Evolutionary conservation across 441 rosid genomes (phyloP).

Genomic region (Adansonia gregorii): DNA sequence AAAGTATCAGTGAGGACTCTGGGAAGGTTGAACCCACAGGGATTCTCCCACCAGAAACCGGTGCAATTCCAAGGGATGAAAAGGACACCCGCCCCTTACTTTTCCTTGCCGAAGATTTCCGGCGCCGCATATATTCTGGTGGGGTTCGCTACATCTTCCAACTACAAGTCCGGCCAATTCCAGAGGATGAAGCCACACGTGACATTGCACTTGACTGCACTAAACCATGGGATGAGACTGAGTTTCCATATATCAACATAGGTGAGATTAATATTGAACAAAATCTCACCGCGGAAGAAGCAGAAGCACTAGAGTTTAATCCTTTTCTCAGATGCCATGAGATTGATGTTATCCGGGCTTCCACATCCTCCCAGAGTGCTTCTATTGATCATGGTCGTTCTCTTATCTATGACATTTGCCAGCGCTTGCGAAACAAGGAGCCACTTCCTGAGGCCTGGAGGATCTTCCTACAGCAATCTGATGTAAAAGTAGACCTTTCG

Average conservation of each 20-base stretch:
- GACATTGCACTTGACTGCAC: slow-evolving; percentile 65
- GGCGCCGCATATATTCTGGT: slow-evolving; percentile 43
- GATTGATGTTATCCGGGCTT: slow-evolving; percentile 61
- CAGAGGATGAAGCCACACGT: slow-evolving; percentile 44
- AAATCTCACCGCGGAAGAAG: slow-evolving; percentile 52
- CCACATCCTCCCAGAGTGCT: slow-evolving; percentile 61
- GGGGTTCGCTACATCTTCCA: slow-evolving; percentile 65
- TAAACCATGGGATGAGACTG: slow-evolving; percentile 62
- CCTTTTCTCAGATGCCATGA: slow-evolving; percentile 55
- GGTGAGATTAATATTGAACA: slow-evolving; percentile 58
- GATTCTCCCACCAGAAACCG: slow-evolving; percentile 84
- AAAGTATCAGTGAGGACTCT: slow-evolving; percentile 50
- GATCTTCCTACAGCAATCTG: slow-evolving; percentile 64
- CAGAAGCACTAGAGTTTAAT: slow-evolving; percentile 60
- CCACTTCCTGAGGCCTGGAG: slow-evolving; percentile 73
- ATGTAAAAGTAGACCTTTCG: slow-evolving; percentile 65
- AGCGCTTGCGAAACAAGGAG: slow-evolving; percentile 55
- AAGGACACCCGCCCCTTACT: slow-evolving; percentile 62
- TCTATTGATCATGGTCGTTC: slow-evolving; percentile 80
- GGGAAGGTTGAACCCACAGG: slow-evolving; percentile 66
- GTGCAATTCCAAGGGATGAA: slow-evolving; percentile 67
- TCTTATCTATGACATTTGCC: slow-evolving; percentile 70
- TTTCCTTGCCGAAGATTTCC: slow-evolving; percentile 71
- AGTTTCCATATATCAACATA: slow-evolving; percentile 54
- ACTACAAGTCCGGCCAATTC: slow-evolving; percentile 51